A percentile compares a stretch with the other conserved stretches of the same genome.
Conservation (phyloP, 306 rosid genomes). For the Hippophae gyantsensis region DNA sequence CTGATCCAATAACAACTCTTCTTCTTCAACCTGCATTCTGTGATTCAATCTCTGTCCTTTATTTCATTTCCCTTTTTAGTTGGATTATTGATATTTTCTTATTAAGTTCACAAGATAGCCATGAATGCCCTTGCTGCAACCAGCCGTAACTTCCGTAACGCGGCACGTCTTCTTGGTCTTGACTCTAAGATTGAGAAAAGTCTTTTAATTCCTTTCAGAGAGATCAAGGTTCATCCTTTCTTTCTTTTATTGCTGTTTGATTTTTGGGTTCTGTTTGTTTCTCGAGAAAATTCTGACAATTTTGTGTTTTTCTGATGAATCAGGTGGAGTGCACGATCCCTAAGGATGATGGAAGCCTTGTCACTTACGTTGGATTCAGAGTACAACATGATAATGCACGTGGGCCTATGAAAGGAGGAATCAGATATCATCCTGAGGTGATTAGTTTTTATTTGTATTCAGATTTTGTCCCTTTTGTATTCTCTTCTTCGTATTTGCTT, state of each 20-base stretch:
- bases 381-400: constrained; percentile 69
- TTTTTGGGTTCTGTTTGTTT: constrained; percentile 12
- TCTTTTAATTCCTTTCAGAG: constrained; percentile 54
- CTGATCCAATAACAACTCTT: not conserved
- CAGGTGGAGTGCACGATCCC: constrained; percentile 76
- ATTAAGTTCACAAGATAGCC: not conserved
- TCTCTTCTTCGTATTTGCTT: constrained; percentile 3
- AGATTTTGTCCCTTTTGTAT: not conserved
- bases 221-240: constrained; percentile 37
- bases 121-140: constrained; percentile 73
- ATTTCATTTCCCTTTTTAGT: not conserved
- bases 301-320: not conserved
- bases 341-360: constrained; percentile 57
- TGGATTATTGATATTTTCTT: not conserved
- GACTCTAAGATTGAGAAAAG: constrained; percentile 56
- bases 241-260: not conserved
- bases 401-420: constrained; percentile 76
- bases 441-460: not conserved
- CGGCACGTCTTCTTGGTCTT: constrained; percentile 44
- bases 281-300: not conserved
- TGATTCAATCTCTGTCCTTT: not conserved
- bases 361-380: constrained; percentile 49
- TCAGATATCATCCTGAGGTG: constrained; percentile 65
- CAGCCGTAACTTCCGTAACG: constrained; percentile 44
- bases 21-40: not conserved